Percentiles rank a stretch among this genome's conserved stretches.
Conservation (phyloP, 305 asterid species). For the Coffea humblotiana region DNA sequence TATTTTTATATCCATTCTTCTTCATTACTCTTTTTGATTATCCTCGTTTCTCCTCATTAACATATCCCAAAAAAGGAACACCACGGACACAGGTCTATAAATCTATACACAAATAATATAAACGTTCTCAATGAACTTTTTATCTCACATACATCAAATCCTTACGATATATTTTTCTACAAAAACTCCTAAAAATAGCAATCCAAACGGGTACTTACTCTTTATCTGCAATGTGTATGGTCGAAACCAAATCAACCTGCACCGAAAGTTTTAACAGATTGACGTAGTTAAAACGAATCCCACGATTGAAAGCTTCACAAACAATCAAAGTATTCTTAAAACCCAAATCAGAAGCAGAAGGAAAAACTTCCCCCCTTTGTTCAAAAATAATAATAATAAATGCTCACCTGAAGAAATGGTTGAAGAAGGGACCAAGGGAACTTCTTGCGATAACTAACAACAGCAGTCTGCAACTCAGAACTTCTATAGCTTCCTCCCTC, state of each 20-base stretch:
- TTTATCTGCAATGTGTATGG: conserved; percentile 95
- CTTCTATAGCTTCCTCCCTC: conserved; percentile 22
- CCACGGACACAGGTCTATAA: not conserved
- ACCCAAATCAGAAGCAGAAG: not conserved
- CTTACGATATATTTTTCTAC: no score
- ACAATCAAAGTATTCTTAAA: not conserved
- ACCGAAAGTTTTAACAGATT: not conserved
- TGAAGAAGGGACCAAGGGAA: conserved; percentile 90
- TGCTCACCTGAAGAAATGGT: conserved; percentile 58
- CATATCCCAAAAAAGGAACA: not conserved
- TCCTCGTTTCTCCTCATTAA: not conserved
- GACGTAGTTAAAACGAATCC: conserved; percentile 8
- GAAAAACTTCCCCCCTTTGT: not conserved
- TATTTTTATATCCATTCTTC: not conserved
- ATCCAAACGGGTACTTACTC: conserved; percentile 36
- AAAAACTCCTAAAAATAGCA: no score
- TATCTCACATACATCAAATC: no score
- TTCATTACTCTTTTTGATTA: not conserved
- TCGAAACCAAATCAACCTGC: conserved; percentile 96
- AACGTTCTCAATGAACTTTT: no score
- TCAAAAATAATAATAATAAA: not conserved
- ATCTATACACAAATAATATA: not conserved
- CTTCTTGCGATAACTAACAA: conserved; percentile 78
- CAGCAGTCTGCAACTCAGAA: conserved; percentile 86
- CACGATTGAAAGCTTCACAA: not conserved